Base-by-base conservation (phyloP, 2,329 filamentous ascomycete species). In the Geosmithia morbida region DNA sequence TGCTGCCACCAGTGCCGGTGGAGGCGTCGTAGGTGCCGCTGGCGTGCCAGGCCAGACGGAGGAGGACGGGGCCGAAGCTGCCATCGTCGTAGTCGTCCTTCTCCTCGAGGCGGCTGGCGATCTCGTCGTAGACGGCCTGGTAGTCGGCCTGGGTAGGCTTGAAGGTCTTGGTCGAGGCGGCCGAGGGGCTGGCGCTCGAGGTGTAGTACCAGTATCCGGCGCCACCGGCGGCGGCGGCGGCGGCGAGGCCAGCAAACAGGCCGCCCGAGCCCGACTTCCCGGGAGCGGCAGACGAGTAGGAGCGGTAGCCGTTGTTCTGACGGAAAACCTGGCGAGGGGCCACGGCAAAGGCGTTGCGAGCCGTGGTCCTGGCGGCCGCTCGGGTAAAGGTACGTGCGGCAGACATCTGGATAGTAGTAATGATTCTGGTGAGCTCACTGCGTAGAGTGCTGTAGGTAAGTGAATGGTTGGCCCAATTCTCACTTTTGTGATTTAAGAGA, bases 31-130 rank as follows among this genome's bases (percentile, higher is more conserved):
- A 97, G 57, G 90, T 98, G 56, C 90, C 90, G 56, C 83, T 88
- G 54, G 83, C 81, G 71, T 97, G 92, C 90, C 92, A 97, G 51
- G 87, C 90, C 55, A 97, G 77, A 59, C 90, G 81, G 53, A 97
- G 69, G 48, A 97, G 73, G 51, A 97, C 88, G 26, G 90, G 92
- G 49, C 88, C 90, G 63, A 94, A 97, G 71, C 85, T 92, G 56
- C 92, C 90, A 65, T 98, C 90, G 60, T 97, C 90, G 64, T 97
- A 97, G 55, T 96, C 84, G 57, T 92, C 87, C 62, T 94, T 81
- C 69, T 96, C 86, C 66, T 92, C 83, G 48, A 97, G 72, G 51
- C 74, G 74, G 60, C 72, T 68, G 48, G 90, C 89, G 57, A 97
- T 81, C 60, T 82, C 83, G 64, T 96, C 78, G 72, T 97, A 97